Base-by-base conservation (phyloP, 257 asterid species). In the Forsythia viridissima region DNA sequence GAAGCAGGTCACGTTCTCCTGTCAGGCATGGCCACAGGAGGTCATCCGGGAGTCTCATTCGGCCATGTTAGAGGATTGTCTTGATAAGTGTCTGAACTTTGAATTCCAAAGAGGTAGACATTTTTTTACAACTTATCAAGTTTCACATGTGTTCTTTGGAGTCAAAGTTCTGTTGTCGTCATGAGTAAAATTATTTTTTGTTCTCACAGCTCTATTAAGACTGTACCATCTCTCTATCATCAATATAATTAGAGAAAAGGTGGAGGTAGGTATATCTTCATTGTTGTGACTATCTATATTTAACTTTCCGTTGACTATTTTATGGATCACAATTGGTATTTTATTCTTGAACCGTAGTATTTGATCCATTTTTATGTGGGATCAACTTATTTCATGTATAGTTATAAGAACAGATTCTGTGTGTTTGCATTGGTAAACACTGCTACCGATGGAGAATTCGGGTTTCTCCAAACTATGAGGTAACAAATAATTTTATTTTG, bases 1-100 rank as follows among this genome's bases (percentile, higher is more conserved):
- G 96, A 81, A 92, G 97, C 87, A 88, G 93, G 85, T 93, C 98
- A n/a, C 92, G 88, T 48, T 95, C 99, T 79, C 99, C 97, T 36
- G 52, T 82, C 61, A 85, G 89, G 85, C 91, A 86, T 61, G 83
- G 94, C 80, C 86, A 79, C 80, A 81, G 91, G 85, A 90, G 93
- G 85, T 79, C 87, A 75, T 88, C 96, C 66, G 83, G 92, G 88
- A 93, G 97, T 74, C 94, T 95, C 55, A 88, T 87, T 80, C 87
- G 85, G 70, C 86, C 84, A 52, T 80, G 82, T 86, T 91, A 87
- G 88, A 80, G 84, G 87, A 86, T 77, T 86, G 72, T 87, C 81
- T 88, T 80, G 85, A 73, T 84, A 80, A 85, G 83, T 86, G 80
- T 88, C 85, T 84, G 83, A 80, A 52, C 63, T 89, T 89, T 95